Evolutionary conservation across 257 asterid species (phyloP).

Genomic region (Linderniella brevidens): DNA sequence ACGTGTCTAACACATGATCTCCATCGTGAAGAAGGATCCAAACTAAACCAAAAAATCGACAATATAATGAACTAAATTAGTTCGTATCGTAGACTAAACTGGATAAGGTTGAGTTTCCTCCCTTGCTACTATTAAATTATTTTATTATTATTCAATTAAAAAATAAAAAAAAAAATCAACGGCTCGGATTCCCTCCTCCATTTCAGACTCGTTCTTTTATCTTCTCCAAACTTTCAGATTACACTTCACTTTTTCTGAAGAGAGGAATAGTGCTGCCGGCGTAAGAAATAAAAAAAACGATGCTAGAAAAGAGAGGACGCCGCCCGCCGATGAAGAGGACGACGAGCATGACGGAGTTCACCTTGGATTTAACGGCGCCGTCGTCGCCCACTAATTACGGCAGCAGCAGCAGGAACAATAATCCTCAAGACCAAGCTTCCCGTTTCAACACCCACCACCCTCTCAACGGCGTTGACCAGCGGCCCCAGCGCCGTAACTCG

Average conservation of each 20-base stretch:
- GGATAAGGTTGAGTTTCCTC: too few relatives aligned
- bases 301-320: conserved; percentile 40
- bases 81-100: too few relatives aligned
- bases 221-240: not conserved
- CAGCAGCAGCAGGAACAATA: not conserved
- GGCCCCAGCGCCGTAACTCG: conserved; percentile 33
- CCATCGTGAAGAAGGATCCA: too few relatives aligned
- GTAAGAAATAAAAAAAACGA: conserved; percentile 17
- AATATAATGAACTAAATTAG: too few relatives aligned
- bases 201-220: not conserved
- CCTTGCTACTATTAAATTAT: too few relatives aligned
- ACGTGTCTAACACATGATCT: too few relatives aligned
- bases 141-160: too few relatives aligned
- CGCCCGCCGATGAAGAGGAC: conserved; percentile 69
- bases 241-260: too few relatives aligned
- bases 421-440: too few relatives aligned
- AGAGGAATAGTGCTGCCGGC: too few relatives aligned
- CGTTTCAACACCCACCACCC: conserved; percentile 1
- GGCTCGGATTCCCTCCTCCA: conserved; percentile 2
- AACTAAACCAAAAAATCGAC: too few relatives aligned
- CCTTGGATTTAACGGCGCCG: conserved; percentile 22
- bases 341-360: conserved; percentile 56
- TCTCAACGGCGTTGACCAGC: conserved; percentile 5
- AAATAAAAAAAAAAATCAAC: not conserved
- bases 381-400: not conserved